Evolutionary conservation across 75 land plant species (phyloP).

Genomic region (Pinus albicaulis): DNA sequence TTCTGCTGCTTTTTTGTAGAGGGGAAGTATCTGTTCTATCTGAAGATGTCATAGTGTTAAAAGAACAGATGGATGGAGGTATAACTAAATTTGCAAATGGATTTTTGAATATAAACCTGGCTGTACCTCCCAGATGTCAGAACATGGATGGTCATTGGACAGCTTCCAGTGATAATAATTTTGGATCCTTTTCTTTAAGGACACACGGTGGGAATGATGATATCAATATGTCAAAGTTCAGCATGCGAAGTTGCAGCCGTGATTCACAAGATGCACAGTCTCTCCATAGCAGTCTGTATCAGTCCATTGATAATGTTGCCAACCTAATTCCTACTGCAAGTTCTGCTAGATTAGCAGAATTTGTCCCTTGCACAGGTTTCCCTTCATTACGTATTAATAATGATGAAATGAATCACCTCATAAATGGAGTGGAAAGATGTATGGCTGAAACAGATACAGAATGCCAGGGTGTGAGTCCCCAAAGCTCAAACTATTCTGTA

Average conservation of each 20-base stretch:
- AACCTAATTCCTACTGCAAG: background rate
- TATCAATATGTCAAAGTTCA: background rate
- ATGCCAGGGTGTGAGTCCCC: background rate
- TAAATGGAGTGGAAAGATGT: background rate
- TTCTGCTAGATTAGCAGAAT: background rate
- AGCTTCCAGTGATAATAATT: no score
- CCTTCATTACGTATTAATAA: background rate
- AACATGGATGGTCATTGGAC: background rate
- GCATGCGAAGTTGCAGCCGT: background rate
- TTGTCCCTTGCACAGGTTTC: background rate
- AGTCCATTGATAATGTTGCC: background rate
- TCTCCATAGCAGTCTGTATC: background rate
- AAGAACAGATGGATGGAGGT: constrained; percentile 51
- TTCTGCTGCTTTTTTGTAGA: constrained; percentile 26
- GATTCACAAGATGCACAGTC: background rate
- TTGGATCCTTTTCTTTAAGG: background rate
- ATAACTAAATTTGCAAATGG: background rate
- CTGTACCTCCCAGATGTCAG: background rate
- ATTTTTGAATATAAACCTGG: background rate
- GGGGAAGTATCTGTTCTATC: constrained; percentile 80
- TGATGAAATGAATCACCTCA: no score
- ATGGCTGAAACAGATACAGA: background rate
- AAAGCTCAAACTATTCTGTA: background rate
- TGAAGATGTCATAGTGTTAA: constrained; percentile 64
- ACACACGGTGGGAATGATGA: background rate